Base-by-base conservation (phyloP, 805 yeast genomes). In the Hanseniaspora opuntiae region DNA sequence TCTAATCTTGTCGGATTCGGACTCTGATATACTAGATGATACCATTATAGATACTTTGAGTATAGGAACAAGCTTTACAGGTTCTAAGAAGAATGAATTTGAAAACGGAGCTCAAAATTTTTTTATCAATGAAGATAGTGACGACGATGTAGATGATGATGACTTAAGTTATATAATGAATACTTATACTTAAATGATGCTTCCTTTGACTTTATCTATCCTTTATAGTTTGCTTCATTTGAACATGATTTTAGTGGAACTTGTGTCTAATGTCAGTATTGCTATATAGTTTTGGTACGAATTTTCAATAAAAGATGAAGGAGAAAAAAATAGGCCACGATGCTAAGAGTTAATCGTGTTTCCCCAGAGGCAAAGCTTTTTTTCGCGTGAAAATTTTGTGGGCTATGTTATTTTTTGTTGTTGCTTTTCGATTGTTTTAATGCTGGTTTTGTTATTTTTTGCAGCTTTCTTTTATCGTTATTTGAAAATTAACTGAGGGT, bases 121-220 rank as follows among this genome's bases (percentile, higher is more conserved):
- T 19, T 25, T 42, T 17, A n/a, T 28, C 12, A 28, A 6, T 17
- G n/a, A 44, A 17, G 47, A 39, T 14, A 24, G 28, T 32, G 37
- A 33, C 3, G 41, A 47, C 5, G 25, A 30, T 25, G 5, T 33
- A 16, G 47, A 49, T 22, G 36, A 44, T 22, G 52, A 49, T 49
- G 47, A 40, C 14, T 24, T 49, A 11, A 41, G 45, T 32, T 39
- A 32, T 39, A 49, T 49, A 6, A 49, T 49, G 53, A 35, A 37
- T 22, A 49, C 40, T 33, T 49, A 49, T 24, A 22, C 41, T 9
- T 47, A 30, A 16, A 30, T 30, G 4, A 14, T 30, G 14, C 10
- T 11, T 25, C 9, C 28, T 25, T 25, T 25, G 28, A 25, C 6
- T 30, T 30, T 30, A 11, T 30, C 14, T 30, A 2, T 4, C 2